Conservation (phyloP, 179 eudicot genomes). For the Heliamphora pulchella region DNA sequence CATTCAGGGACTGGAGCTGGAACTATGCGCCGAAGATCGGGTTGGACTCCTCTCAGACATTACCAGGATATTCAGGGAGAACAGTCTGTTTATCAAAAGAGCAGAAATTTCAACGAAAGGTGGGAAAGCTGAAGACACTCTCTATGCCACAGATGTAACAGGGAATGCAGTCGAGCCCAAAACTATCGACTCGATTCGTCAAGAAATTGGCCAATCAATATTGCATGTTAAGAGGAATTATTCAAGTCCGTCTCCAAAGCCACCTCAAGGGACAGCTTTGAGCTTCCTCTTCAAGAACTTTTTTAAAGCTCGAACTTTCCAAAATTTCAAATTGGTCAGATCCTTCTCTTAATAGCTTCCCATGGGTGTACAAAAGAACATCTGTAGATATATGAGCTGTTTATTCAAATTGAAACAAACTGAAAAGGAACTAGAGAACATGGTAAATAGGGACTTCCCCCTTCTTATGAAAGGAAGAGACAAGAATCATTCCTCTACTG, state of each 20-base stretch:
- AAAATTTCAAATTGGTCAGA: slow-evolving; percentile 32
- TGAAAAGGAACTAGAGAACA: neutral
- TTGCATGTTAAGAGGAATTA: slow-evolving; percentile 46
- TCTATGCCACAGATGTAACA: slow-evolving; percentile 62
- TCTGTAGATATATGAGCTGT: slow-evolving; percentile 14
- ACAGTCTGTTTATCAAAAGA: slow-evolving; percentile 55
- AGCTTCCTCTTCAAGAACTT: slow-evolving; percentile 57
- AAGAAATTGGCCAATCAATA: slow-evolving; percentile 51
- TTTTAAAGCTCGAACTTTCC: slow-evolving; percentile 46
- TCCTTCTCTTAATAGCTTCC: slow-evolving; percentile 24
- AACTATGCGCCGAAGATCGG: slow-evolving; percentile 65
- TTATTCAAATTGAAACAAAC: neutral
- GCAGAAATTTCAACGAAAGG: slow-evolving; percentile 66
- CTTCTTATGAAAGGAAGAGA: slow-evolving; percentile 6
- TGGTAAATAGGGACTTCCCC: slow-evolving; percentile 11
- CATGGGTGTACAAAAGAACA: slow-evolving; percentile 18
- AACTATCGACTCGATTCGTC: slow-evolving; percentile 45
- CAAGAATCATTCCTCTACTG: slow-evolving; percentile 15
- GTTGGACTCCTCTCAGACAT: slow-evolving; percentile 71
- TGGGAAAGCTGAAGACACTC: slow-evolving; percentile 62
- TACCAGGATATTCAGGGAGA: slow-evolving; percentile 74
- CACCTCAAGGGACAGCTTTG: slow-evolving; percentile 46
- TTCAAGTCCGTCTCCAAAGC: slow-evolving; percentile 28
- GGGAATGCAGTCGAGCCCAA: slow-evolving; percentile 60
- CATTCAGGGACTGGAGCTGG: slow-evolving; percentile 65